phyloP scores from a whole-genome alignment of 73 alveolate genomes.

The Breviolum minutum region DNA sequence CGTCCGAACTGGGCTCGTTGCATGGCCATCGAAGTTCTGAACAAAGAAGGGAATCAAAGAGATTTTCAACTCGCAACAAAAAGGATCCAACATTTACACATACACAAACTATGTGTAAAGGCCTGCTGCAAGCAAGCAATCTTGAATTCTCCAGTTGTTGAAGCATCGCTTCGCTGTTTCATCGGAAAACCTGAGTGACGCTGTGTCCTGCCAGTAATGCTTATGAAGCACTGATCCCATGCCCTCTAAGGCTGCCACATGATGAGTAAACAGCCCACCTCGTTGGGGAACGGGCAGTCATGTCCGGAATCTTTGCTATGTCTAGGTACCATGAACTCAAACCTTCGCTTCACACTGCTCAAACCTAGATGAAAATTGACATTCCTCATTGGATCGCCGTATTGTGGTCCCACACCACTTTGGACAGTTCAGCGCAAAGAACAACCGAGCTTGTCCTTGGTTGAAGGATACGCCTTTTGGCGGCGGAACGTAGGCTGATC shows the following conservation, averaged over 20 bases:
- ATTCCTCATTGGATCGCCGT: too few relatives aligned
- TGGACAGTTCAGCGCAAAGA: slow-evolving; percentile 57
- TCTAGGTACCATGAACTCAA: too few relatives aligned
- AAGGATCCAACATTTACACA: too few relatives aligned
- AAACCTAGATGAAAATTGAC: too few relatives aligned
- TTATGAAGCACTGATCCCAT: too few relatives aligned
- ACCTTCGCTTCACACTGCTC: too few relatives aligned
- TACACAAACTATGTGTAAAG: too few relatives aligned
- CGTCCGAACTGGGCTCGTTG: neutral
- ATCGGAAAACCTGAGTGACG: slow-evolving; percentile 39
- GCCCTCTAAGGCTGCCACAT: neutral
- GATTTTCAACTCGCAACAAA: too few relatives aligned
- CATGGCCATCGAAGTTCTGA: neutral
- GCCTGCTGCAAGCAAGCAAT: slow-evolving; percentile 84
- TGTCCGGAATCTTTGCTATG: too few relatives aligned
- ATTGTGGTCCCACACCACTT: neutral
- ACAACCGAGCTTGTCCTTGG: slow-evolving; percentile 79
- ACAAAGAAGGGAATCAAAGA: neutral
- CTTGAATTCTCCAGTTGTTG: slow-evolving; percentile 64
- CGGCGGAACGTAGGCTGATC: neutral
- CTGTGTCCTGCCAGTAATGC: neutral
- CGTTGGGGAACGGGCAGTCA: neutral
- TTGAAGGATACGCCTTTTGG: neutral
- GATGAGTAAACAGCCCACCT: slow-evolving; percentile 66
- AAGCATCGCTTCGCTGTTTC: slow-evolving; percentile 75